Base-by-base conservation (phyloP, 176 grass and related monocot genomes). In the Oryza meyeriana region DNA sequence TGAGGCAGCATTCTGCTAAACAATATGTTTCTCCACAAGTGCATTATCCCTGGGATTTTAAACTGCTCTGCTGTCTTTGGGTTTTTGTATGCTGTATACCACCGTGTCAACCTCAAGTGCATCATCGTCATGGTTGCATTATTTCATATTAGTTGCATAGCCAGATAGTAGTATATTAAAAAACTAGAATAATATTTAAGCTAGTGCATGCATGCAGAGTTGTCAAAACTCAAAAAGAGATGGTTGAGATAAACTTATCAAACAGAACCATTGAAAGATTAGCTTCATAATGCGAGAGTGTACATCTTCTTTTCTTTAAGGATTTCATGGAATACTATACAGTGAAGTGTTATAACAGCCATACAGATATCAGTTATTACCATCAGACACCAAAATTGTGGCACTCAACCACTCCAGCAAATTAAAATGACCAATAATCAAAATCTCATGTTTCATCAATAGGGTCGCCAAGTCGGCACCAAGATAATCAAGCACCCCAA, bases 1-100 rank as follows among this genome's bases (percentile, higher is more conserved):
- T 94, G 3, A 77, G 92, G 63, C 86, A 87, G 68, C 85, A 94
- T 84, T 86, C 88, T 0, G 81, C 85, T 22, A 87, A 83, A 59
- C 83, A 93, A 83, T 91, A 89, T 70, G 47, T 77, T 69, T 81
- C 61, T 75, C 26, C 28, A 25, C 41, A 29, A 22, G 24, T 40
- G 50, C 63, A 20, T 74, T 30, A 74, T 61, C 39, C 31, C 34
- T 71, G 61, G 25, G n/a, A 40, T 39, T 71, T 63, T 20, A 14
- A 7, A 80, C 11, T 33, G 71, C 81, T 77, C 45, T 25, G 75
- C 35, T 73, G 17, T 34, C 26, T 36, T 64, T 65, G 29, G 9
- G 58, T 45, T 75, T 76, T 28, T 52, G 42, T 62, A 55, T 47
- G 34, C 16, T 55, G 44, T 48, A 55, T 61, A 27, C 16, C 58